These are phyloP conservation scores for Xylariaceae sp. DNA, from an alignment of 2,329 filamentous ascomycete species.

Conservation along the genomic window DNA sequence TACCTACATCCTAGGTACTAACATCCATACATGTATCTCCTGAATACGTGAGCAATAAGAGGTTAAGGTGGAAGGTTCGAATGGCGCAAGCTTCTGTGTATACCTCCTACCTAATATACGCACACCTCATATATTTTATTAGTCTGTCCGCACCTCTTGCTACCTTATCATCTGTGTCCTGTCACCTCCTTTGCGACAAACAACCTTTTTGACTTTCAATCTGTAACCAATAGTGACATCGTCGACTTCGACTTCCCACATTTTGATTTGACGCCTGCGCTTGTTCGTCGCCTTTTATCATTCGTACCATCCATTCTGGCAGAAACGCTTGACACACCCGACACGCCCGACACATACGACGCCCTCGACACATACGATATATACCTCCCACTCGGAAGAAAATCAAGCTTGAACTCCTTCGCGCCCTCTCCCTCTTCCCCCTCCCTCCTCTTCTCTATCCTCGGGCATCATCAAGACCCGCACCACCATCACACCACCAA, in stretches of 20 bases:
- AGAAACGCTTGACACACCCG: conserved; percentile 1
- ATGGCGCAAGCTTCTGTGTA: not conserved
- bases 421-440: not conserved
- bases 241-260: too few species aligned
- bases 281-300: not conserved
- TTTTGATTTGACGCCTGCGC: not conserved
- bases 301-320: not conserved
- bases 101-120: not conserved
- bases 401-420: conserved; percentile 3
- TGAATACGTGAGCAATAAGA: too few species aligned
- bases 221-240: not conserved
- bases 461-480: not conserved
- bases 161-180: too few species aligned
- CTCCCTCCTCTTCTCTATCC: not conserved
- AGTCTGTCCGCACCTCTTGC: not conserved
- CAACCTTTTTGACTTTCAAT: not conserved
- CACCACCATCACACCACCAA: not conserved
- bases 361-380: not conserved
- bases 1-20: too few species aligned
- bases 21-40: too few species aligned
- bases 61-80: too few species aligned
- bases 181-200: too few species aligned
- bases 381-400: not conserved
- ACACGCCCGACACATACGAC: not conserved
- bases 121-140: not conserved